Evolutionary conservation across 192 early-diverging fungal genomes (phyloP).

Genomic region (Umbelopsis sp.): DNA sequence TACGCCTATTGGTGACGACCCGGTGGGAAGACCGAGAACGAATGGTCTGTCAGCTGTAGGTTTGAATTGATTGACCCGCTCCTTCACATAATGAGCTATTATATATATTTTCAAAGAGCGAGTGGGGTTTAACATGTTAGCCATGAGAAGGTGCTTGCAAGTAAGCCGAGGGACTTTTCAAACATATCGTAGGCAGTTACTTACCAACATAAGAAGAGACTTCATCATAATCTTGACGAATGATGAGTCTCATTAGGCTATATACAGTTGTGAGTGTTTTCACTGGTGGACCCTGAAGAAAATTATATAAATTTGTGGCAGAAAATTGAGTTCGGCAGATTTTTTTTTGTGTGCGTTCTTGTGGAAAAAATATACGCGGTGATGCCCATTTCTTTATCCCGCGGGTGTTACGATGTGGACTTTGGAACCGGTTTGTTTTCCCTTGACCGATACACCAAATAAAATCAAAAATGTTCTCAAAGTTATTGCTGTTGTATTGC

Average conservation of each 20-base stretch:
- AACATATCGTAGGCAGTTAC: neutral
- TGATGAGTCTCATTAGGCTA: conserved; percentile 69
- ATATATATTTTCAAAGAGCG: too few species aligned
- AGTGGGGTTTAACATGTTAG: neutral
- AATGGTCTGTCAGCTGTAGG: conserved; percentile 78
- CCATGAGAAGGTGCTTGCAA: neutral
- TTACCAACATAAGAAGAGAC: conserved; percentile 71
- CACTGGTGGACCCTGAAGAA: conserved; percentile 9
- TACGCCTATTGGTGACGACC: conserved; percentile 79
- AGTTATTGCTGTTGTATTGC: too few species aligned
- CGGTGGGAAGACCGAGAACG: conserved; percentile 86
- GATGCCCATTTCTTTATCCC: too few species aligned
- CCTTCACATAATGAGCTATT: conserved; percentile 79
- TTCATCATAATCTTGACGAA: conserved; percentile 71
- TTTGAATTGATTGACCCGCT: conserved; percentile 79
- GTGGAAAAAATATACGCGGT: neutral
- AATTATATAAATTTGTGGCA: neutral
- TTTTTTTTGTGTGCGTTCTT: neutral
- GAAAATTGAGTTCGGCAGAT: conserved; percentile 14
- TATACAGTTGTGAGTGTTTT: neutral
- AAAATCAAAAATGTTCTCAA: too few species aligned
- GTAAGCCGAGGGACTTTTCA: neutral
- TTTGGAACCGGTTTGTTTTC: too few species aligned
- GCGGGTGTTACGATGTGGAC: too few species aligned
- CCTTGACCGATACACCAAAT: too few species aligned